Evolutionary conservation across 164 flowering plant genomes (phyloP), one percentile per base, ranked within the genome.

Genomic region (Piper longum): DNA sequence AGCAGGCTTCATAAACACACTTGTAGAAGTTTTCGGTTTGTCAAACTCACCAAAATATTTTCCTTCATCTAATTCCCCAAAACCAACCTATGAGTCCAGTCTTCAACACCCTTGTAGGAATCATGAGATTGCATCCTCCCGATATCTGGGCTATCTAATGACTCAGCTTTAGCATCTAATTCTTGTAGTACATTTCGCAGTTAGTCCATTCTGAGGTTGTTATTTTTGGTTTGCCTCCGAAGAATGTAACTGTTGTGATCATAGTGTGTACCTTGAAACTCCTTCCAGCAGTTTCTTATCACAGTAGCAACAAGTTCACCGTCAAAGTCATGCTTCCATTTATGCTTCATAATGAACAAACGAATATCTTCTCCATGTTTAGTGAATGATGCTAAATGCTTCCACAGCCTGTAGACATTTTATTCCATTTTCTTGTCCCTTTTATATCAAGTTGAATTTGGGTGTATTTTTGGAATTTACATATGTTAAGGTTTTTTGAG

Each of bases 1-100:
- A 19, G 71, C 57, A 66, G 70, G 60, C 4, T 89, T 96, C 59
- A 72, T 72, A 60, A 40, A 73, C n/a, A 82, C 87, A 39, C 79
- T 70, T 44, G 40, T 57, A 18, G 62, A 64, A 55, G 39, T 41
- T 67, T 43, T 72, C 71, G 12, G 16, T 60, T 39, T 40, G 7
- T 41, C 42, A 41, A 42, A 41, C 16, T 60, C 41, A 41, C n/a
- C 45, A 14, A 5, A 41, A 60, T 48, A 42, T 60, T 60, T n/a
- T 42, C 62, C 0, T 60, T 42, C 3, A 41, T 14, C 6, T 60
- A 48, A 60, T 60, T 60, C 42, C 62, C 62, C 48, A 43, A 41
- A 42, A 60, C 48, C 42, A 42, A 42, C 43, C 62, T 17, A 42
- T 60, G 62, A n/a, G 62, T 60, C 62, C 62, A 60, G 6, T 60